phyloP scores from a whole-genome alignment of 495 filamentous ascomycete genomes.

The Achaetomiella virescens region DNA sequence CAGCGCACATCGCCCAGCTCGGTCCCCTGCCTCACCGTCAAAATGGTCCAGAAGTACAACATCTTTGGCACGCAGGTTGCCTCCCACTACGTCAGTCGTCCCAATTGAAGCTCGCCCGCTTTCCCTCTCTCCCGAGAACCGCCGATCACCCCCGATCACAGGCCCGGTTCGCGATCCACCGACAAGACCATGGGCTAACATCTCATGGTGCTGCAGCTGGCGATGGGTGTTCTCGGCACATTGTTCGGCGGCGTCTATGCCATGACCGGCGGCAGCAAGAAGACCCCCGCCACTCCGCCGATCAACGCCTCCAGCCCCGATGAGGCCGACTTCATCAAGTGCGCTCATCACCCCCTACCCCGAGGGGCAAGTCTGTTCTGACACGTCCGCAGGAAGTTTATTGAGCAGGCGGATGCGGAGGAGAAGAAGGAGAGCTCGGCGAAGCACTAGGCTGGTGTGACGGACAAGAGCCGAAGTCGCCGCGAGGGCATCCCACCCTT shows the following conservation, averaged over 20 bases:
- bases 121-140: neutral
- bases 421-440: conserved; percentile 49
- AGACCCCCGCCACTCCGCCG: conserved; percentile 56
- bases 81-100: conserved; percentile 78
- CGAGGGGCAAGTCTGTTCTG: conserved; percentile 16
- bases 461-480: neutral
- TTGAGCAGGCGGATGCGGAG: conserved; percentile 64
- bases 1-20: conserved; percentile 33
- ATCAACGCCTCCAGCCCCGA: conserved; percentile 85
- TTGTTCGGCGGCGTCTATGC: conserved; percentile 53
- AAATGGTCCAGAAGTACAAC: conserved; percentile 82
- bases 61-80: conserved; percentile 86
- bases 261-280: conserved; percentile 57
- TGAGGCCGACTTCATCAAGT: conserved; percentile 98
- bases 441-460: conserved; percentile 14
- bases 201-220: conserved; percentile 53
- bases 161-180: conserved; percentile 11
- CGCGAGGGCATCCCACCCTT: conserved; percentile 11
- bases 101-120: neutral
- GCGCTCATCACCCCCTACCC: conserved; percentile 30
- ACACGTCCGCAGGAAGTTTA: conserved; percentile 59
- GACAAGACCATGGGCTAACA: conserved; percentile 20
- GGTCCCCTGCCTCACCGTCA: conserved; percentile 41
- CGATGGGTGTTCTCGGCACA: conserved; percentile 72
- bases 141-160: conserved; percentile 1